These are phyloP conservation scores for Vinca major DNA, from an alignment of 305 asterid species.

Conservation along the genomic window DNA sequence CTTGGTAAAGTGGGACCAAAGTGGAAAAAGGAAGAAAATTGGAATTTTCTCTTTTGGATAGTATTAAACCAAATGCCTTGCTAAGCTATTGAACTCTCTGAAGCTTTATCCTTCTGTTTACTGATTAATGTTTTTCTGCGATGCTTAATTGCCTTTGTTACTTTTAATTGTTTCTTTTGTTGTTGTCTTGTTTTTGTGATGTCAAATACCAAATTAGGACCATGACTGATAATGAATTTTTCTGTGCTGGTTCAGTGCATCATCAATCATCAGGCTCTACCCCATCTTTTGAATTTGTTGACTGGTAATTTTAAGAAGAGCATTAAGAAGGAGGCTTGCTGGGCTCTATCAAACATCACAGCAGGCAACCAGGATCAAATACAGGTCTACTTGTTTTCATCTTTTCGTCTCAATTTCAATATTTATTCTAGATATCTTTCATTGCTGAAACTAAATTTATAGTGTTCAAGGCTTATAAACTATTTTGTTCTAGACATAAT, in stretches of 20 bases:
- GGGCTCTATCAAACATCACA: constrained; percentile 88
- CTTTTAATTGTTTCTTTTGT: not conserved
- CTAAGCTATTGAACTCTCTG: no score
- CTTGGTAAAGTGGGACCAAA: no score
- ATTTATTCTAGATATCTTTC: not conserved
- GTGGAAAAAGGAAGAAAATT: no score
- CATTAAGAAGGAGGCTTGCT: constrained; percentile 89
- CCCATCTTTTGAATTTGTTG: constrained; percentile 58
- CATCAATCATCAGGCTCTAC: constrained; percentile 51
- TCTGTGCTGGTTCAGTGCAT: constrained; percentile 36
- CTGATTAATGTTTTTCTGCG: not conserved
- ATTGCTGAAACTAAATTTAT: not conserved
- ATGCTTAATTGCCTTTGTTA: not conserved
- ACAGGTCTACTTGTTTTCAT: constrained; percentile 39
- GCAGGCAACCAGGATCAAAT: constrained; percentile 86
- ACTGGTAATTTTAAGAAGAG: constrained; percentile 60
- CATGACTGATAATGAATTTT: not conserved
- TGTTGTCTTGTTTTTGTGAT: not conserved
- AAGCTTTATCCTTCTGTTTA: not conserved
- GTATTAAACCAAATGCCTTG: no score
- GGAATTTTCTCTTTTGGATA: no score
- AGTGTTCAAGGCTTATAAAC: not conserved
- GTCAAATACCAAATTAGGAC: not conserved
- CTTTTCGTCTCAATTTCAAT: not conserved
- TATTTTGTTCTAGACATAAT: not conserved